Percentiles rank a stretch among this genome's conserved stretches.
Conservation (phyloP, 257 asterid species). For the Fraxinus excelsior region DNA sequence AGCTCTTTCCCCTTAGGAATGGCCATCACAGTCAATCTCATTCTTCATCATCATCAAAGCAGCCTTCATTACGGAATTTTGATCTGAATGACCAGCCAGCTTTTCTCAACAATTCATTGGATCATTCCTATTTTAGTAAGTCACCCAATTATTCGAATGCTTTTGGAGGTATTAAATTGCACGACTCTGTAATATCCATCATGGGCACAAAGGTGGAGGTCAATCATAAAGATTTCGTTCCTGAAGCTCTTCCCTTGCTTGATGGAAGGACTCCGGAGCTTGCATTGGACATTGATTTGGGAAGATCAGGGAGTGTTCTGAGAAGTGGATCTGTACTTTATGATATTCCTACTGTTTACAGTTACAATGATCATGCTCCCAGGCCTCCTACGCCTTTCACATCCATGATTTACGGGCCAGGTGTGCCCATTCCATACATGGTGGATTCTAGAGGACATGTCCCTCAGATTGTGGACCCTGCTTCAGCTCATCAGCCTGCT, state of each 20-base stretch:
- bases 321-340: constrained; percentile 54
- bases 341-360: constrained; percentile 46
- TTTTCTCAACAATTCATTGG: constrained; percentile 46
- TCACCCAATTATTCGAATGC: constrained; percentile 35
- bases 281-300: constrained; percentile 38
- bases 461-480: constrained; percentile 61
- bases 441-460: constrained; percentile 68
- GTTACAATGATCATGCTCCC: constrained; percentile 48
- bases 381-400: constrained; percentile 49
- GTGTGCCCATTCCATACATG: constrained; percentile 69
- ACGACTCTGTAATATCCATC: constrained; percentile 45
- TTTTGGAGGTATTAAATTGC: too few relatives aligned
- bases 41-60: constrained; percentile 63
- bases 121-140: constrained; percentile 35
- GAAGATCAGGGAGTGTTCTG: constrained; percentile 41
- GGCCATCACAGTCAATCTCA: constrained; percentile 35
- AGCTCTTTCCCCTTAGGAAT: constrained; percentile 34
- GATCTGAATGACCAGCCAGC: constrained; percentile 78
- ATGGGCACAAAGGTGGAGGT: constrained; percentile 78
- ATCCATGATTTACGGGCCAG: constrained; percentile 51
- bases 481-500: constrained; percentile 45
- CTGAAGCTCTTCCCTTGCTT: constrained; percentile 40
- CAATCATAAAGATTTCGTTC: constrained; percentile 39
- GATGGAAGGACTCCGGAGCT: constrained; percentile 54
- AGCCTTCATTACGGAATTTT: constrained; percentile 45